Evolutionary conservation across 805 yeast genomes (phyloP).

Genomic region (Metschnikowia lochheadii): DNA sequence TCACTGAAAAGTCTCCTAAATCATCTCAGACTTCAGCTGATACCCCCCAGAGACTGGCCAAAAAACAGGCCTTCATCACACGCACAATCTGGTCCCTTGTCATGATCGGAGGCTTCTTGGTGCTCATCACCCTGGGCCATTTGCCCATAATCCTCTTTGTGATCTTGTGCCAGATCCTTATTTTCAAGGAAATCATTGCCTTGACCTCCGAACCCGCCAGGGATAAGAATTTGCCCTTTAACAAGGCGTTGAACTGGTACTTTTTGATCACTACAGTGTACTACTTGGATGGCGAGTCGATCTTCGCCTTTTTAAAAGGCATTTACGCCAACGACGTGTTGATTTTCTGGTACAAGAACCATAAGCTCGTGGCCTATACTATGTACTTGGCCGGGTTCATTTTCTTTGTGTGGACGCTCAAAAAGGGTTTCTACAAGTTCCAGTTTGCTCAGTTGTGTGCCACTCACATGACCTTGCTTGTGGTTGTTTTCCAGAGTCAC

Average conservation of each 20-base stretch:
- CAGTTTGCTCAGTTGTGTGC: conserved; percentile 92
- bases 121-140: conserved; percentile 78
- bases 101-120: conserved; percentile 67
- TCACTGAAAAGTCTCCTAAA: not conserved
- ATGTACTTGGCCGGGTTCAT: conserved; percentile 85
- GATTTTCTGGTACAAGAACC: conserved; percentile 65
- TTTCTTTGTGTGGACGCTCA: conserved; percentile 81
- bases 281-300: conserved; percentile 82
- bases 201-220: conserved; percentile 80
- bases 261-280: conserved; percentile 82
- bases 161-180: conserved; percentile 68
- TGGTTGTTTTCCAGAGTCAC: conserved; percentile 93
- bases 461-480: conserved; percentile 87
- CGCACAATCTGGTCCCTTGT: conserved; percentile 92
- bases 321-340: conserved; percentile 48
- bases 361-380: conserved; percentile 78
- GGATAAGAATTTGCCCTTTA: conserved; percentile 78
- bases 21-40: not conserved
- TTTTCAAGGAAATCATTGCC: conserved; percentile 87
- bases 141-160: conserved; percentile 72
- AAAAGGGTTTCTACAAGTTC: conserved; percentile 83
- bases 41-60: conserved; percentile 31
- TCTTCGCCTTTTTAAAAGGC: conserved; percentile 63
- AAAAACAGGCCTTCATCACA: conserved; percentile 78
- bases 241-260: conserved; percentile 88